These are phyloP conservation scores for Metschnikowia chrysomelidarum DNA, from an alignment of 805 yeast genomes.

Conservation along the genomic window DNA sequence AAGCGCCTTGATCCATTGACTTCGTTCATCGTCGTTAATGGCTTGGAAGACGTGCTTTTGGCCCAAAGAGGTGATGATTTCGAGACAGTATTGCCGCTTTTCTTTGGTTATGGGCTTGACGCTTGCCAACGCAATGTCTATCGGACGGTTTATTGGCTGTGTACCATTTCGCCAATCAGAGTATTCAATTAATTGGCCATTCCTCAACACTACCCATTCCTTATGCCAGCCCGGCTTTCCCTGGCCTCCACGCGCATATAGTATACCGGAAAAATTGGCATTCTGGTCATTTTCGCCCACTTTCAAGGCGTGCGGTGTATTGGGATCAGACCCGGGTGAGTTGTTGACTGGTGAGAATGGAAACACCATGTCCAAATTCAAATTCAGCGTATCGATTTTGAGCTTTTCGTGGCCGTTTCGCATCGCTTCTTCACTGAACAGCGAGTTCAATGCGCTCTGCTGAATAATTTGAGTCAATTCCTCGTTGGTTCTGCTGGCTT, in stretches of 20 bases:
- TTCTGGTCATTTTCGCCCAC: slow-evolving; percentile 23
- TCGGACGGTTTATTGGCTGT: slow-evolving; percentile 60
- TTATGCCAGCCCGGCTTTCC: slow-evolving; percentile 80
- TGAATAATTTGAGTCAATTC: slow-evolving; percentile 36
- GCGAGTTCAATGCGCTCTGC: slow-evolving; percentile 24
- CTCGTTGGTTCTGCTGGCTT: slow-evolving; percentile 38
- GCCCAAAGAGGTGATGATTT: slow-evolving; percentile 68
- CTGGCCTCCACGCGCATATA: slow-evolving; percentile 59
- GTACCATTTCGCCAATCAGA: slow-evolving; percentile 77
- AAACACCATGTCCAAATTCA: slow-evolving; percentile 28
- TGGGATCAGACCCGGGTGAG: slow-evolving; percentile 6
- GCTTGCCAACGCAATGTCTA: slow-evolving; percentile 67
- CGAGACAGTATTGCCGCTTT: slow-evolving; percentile 61
- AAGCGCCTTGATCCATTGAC: slow-evolving; percentile 65
- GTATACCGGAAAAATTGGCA: slow-evolving; percentile 44
- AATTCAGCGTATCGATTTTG: slow-evolving; percentile 1
- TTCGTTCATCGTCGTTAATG: slow-evolving; percentile 61
- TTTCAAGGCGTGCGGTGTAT: slow-evolving; percentile 1
- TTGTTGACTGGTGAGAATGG: slow-evolving; percentile 14
- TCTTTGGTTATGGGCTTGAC: slow-evolving; percentile 49
- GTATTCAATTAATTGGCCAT: slow-evolving; percentile 68
- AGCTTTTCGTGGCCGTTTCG: slow-evolving; percentile 1
- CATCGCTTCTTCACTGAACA: not conserved
- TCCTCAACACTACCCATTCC: slow-evolving; percentile 75
- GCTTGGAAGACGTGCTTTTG: slow-evolving; percentile 73